phyloP scores from a whole-genome alignment of 345 rosid species.

The Brassica nigra region DNA sequence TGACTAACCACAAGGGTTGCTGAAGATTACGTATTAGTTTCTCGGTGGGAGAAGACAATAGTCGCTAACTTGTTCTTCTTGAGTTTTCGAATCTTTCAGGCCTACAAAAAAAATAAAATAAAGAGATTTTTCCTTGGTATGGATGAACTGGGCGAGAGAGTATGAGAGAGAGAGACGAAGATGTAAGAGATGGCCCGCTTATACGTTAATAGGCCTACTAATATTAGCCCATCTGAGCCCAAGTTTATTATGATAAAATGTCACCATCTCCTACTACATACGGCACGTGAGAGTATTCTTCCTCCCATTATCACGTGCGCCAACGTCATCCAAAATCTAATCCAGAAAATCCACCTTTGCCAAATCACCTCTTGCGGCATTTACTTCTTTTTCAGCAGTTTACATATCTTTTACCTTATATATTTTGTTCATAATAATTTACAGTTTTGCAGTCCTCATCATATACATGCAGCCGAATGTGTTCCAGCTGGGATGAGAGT shows the following conservation, averaged over 20 bases:
- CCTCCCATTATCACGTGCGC: background rate
- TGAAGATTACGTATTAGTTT: background rate
- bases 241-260: background rate
- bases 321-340: slow-evolving; percentile 41
- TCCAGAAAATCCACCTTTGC: slow-evolving; percentile 34
- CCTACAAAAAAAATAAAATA: background rate
- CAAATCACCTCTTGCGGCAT: slow-evolving; percentile 10
- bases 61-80: slow-evolving; percentile 24
- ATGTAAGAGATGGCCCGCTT: background rate
- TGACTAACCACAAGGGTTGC: background rate
- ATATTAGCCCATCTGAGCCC: background rate
- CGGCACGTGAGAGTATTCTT: slow-evolving; percentile 21
- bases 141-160: background rate
- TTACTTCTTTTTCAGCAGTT: background rate
- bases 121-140: background rate
- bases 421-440: too few relatives aligned
- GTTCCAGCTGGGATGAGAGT: background rate
- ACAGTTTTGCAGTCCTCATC: background rate
- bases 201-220: slow-evolving; percentile 5
- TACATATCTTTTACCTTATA: too few relatives aligned
- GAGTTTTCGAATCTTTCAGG: slow-evolving; percentile 2
- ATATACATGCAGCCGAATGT: background rate
- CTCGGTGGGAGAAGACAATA: too few relatives aligned
- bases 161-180: background rate
- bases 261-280: background rate